Percentiles rank a stretch among this genome's conserved stretches.
Evolutionary conservation across 1,139 yeast species (phyloP).

Genomic region (Hanseniaspora gamundiae): DNA sequence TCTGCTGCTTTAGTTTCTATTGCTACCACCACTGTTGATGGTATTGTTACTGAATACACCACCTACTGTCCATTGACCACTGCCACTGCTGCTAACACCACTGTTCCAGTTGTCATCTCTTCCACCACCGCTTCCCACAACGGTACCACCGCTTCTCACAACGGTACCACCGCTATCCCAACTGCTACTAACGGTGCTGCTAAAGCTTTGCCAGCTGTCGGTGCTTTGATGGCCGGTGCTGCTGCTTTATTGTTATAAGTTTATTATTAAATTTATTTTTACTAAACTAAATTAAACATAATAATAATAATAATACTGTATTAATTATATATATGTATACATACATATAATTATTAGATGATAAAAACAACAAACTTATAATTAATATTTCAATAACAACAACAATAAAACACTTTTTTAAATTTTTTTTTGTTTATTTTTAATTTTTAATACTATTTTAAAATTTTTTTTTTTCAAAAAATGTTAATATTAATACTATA

Average conservation of each 20-base stretch:
- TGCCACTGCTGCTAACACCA: constrained; percentile 7
- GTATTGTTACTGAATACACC: constrained; percentile 24
- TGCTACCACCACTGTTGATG: constrained; percentile 25
- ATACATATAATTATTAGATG: too few species aligned
- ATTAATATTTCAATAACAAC: background rate
- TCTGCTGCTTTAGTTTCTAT: constrained; percentile 26
- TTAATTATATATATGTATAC: background rate
- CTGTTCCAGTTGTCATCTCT: constrained; percentile 6
- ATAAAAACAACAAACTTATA: too few species aligned
- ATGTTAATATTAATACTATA: too few species aligned
- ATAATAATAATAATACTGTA: background rate
- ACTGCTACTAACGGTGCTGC: constrained; percentile 25
- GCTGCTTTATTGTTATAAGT: constrained; percentile 28
- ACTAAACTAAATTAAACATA: background rate
- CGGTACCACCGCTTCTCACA: background rate
- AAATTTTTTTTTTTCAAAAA: too few species aligned
- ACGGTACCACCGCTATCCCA: constrained; percentile 12
- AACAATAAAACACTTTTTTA: background rate
- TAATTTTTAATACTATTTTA: too few species aligned
- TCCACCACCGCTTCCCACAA: background rate
- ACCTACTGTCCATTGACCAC: constrained; percentile 26
- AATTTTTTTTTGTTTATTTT: too few species aligned
- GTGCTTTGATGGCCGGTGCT: constrained; percentile 28
- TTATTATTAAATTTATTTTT: background rate
- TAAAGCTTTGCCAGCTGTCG: constrained; percentile 27